Base-by-base conservation (phyloP, 2,329 filamentous ascomycete genomes). In the Aspergillaceae sp. region DNA sequence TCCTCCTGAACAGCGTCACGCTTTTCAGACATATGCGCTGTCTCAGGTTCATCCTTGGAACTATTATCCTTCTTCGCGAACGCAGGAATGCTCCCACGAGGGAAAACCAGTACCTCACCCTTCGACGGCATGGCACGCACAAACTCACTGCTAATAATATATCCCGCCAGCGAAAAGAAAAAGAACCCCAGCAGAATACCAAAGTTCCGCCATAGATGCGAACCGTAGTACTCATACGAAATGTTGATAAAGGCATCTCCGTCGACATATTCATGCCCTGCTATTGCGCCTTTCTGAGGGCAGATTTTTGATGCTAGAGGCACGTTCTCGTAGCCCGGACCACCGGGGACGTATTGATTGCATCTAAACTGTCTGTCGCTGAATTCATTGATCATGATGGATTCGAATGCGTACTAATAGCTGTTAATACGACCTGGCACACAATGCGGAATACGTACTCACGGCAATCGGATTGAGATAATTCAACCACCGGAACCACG, bases 371-470 rank as follows among this genome's bases (percentile, higher is more conserved):
- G 51, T 5, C 83, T 77, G 45, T 70, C 69, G 55, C 80, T 66
- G 54, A 94, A 94, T 63, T 94, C 89, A 65, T 94, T 94, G 55
- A 87, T 78, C 76, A 92, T 85, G 9, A 94, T 74, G 0, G 83
- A 73, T 61, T 94, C 87, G 57, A 94, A 94, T 0, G 83, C 80
- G 52, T 94, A 94, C 55, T 59, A 29, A 6, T 5, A 26, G 10
- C 7, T 29, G 30, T 42, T 34, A 42, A 8, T 10, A 8, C 6
- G 41, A 26, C 3, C 5, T n/a, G 11, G 27, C 27, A 7, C 5
- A 10, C 8, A 26, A 10, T 4, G 27, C 7, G 27, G 5, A 5
- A 5, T 29, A 5, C n/a, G 37, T n/a, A 47, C 56, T 45, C 52
- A 61, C 59, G 2, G 79, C 81, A 9, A 94, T 77, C 4, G 87